These are phyloP conservation scores for Lecanicillium sp. DNA, from an alignment of 2,329 filamentous ascomycete species.

Conservation along the genomic window DNA sequence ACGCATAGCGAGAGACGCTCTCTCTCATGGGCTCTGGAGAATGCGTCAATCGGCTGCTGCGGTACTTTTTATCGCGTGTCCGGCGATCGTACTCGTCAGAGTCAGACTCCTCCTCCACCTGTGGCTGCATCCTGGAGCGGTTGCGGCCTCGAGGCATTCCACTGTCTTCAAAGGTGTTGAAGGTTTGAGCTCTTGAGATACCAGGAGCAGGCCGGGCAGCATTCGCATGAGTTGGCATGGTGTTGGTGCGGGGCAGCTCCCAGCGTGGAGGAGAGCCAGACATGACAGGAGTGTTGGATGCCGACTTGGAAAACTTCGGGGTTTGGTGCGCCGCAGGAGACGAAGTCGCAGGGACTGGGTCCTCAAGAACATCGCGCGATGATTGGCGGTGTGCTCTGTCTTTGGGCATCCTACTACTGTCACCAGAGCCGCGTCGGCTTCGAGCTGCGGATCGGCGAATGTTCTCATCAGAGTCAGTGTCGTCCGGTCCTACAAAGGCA, in stretches of 20 bases:
- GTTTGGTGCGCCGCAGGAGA: slow-evolving; percentile 23
- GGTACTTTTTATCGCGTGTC: slow-evolving; percentile 23
- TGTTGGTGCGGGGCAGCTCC: slow-evolving; percentile 23
- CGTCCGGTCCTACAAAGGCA: slow-evolving; percentile 19
- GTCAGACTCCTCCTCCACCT: slow-evolving; percentile 25
- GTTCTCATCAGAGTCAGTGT: slow-evolving; percentile 19
- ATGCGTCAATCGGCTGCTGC: slow-evolving; percentile 24
- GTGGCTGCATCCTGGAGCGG: slow-evolving; percentile 27
- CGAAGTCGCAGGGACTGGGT: slow-evolving; percentile 18
- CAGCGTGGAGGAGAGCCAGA: slow-evolving; percentile 25
- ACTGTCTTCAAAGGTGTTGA: slow-evolving; percentile 17
- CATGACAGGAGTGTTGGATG: slow-evolving; percentile 16
- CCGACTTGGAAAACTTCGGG: slow-evolving; percentile 16
- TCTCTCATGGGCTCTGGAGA: slow-evolving; percentile 22
- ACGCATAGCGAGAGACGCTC: slow-evolving; percentile 19
- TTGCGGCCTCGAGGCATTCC: slow-evolving; percentile 23
- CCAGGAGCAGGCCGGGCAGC: slow-evolving; percentile 20
- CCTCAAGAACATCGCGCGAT: slow-evolving; percentile 23
- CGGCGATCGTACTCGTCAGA: slow-evolving; percentile 23
- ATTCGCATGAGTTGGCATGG: slow-evolving; percentile 22
- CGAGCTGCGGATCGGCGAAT: slow-evolving; percentile 23
- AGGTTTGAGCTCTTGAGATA: slow-evolving; percentile 25
- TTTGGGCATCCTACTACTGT: slow-evolving; percentile 13
- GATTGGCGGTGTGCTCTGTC: slow-evolving; percentile 23
- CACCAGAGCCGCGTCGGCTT: slow-evolving; percentile 24